Conservation (phyloP, 2,329 filamentous ascomycete species). For the Phoma herbarum region DNA sequence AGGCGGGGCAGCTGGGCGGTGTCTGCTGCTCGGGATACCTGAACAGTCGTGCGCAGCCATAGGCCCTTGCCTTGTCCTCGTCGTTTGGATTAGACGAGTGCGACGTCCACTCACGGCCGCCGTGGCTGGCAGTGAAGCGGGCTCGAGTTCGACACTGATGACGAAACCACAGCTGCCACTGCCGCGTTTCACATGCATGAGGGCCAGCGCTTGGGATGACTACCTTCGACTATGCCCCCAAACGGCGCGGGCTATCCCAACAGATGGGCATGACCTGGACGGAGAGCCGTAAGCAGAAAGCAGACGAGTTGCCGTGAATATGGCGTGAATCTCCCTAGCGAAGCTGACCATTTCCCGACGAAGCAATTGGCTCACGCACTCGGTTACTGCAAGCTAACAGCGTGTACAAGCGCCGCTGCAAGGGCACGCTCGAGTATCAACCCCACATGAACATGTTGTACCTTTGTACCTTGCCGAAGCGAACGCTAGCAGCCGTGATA, state of each 20-base stretch:
- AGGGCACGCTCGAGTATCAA: slow-evolving; percentile 47
- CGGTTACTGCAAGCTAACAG: slow-evolving; percentile 41
- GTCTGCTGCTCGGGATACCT: slow-evolving; percentile 27
- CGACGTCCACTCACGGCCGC: slow-evolving; percentile 9
- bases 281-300: slow-evolving; percentile 36
- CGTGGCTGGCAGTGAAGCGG: slow-evolving; percentile 23
- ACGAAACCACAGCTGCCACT: slow-evolving; percentile 32
- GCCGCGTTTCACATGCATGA: slow-evolving; percentile 43
- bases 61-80: slow-evolving; percentile 22
- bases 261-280: slow-evolving; percentile 21
- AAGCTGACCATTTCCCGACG: slow-evolving; percentile 28
- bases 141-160: slow-evolving; percentile 24
- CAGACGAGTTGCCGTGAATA: slow-evolving; percentile 21
- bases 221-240: slow-evolving; percentile 5
- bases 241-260: slow-evolving; percentile 22
- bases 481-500: slow-evolving; percentile 44
- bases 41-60: slow-evolving; percentile 6
- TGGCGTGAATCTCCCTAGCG: slow-evolving; percentile 22
- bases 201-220: slow-evolving; percentile 24
- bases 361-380: slow-evolving; percentile 37
- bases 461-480: slow-evolving; percentile 53
- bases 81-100: slow-evolving; percentile 22
- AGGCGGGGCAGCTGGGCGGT: slow-evolving; percentile 24
- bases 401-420: slow-evolving; percentile 45
- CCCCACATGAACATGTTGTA: slow-evolving; percentile 43